These are phyloP conservation scores for Phytopythium kandeliae DNA, from an alignment of 352 stramenopile genomes.

Conservation along the genomic window DNA sequence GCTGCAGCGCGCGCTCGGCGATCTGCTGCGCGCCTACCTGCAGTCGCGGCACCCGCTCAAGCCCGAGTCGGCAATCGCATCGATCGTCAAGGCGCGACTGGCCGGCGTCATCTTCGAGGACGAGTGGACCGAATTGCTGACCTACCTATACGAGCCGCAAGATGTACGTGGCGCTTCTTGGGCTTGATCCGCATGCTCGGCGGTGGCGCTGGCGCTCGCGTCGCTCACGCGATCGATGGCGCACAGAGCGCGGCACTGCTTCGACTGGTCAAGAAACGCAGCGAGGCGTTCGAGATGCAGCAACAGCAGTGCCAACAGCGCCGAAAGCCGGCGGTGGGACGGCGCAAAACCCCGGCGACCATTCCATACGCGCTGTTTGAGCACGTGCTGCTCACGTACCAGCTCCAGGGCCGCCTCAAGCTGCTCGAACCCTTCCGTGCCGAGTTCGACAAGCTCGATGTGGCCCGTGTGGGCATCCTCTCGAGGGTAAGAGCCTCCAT, in stretches of 20 bases:
- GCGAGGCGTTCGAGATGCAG: constrained; percentile 20
- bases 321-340: constrained; percentile 6
- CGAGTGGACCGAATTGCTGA: constrained; percentile 68
- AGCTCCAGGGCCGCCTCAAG: constrained; percentile 56
- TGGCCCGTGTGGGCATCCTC: constrained; percentile 54
- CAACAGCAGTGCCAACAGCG: constrained; percentile 3
- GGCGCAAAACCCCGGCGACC: constrained; percentile 12
- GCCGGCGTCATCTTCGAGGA: constrained; percentile 40
- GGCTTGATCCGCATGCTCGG: too few species aligned
- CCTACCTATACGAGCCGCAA: constrained; percentile 69
- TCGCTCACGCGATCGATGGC: neutral
- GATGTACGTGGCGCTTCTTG: constrained; percentile 54
- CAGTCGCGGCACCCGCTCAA: constrained; percentile 62
- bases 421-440: constrained; percentile 50
- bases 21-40: constrained; percentile 70
- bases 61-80: constrained; percentile 39
- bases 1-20: constrained; percentile 61
- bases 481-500: constrained; percentile 16
- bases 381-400: constrained; percentile 68
- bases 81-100: constrained; percentile 38
- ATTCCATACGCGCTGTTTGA: constrained; percentile 58
- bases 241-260: constrained; percentile 39
- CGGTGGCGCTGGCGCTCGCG: too few species aligned
- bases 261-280: constrained; percentile 36
- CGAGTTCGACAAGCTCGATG: constrained; percentile 43